Evolutionary conservation across 192 early-diverging fungal species (phyloP).

Genomic region (Phycomyces nitens): DNA sequence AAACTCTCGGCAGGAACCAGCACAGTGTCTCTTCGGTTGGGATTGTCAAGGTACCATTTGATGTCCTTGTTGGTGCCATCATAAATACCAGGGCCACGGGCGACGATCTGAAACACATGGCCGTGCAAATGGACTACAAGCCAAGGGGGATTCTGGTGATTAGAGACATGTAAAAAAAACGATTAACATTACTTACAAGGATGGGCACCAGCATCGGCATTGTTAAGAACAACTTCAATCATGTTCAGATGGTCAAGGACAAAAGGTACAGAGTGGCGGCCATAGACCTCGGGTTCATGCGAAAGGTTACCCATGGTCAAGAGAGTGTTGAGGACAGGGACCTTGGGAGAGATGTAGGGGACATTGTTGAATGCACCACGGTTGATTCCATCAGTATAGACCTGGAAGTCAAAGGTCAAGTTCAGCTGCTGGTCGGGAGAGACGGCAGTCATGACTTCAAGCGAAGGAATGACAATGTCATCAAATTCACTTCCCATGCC

Average conservation of each 20-base stretch:
- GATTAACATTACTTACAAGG: conserved; percentile 34
- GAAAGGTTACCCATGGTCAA: conserved; percentile 54
- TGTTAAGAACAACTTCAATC: conserved; percentile 70
- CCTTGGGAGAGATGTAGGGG: conserved; percentile 59
- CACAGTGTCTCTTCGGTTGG: conserved; percentile 75
- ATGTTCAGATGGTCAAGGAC: conserved; percentile 60
- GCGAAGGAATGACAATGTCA: conserved; percentile 55
- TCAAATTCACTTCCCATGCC: conserved; percentile 44
- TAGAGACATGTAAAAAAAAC: no score
- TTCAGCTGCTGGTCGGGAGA: conserved; percentile 44
- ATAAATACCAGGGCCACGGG: conserved; percentile 55
- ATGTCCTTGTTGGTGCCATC: conserved; percentile 34
- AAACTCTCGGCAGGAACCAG: conserved; percentile 63
- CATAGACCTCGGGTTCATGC: conserved; percentile 55
- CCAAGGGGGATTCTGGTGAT: no score
- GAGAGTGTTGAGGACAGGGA: conserved; percentile 68
- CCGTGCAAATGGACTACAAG: conserved; percentile 82
- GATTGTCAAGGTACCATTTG: conserved; percentile 46
- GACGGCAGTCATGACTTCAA: conserved; percentile 39
- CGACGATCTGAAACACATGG: conserved; percentile 77
- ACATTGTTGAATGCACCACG: conserved; percentile 81
- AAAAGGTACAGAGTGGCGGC: conserved; percentile 55
- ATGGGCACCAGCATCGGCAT: conserved; percentile 72
- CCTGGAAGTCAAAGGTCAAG: conserved; percentile 60
- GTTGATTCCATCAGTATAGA: conserved; percentile 72